These are phyloP conservation scores for Geotrichum australiense DNA, from an alignment of 1,139 yeast species.

Conservation along the genomic window DNA sequence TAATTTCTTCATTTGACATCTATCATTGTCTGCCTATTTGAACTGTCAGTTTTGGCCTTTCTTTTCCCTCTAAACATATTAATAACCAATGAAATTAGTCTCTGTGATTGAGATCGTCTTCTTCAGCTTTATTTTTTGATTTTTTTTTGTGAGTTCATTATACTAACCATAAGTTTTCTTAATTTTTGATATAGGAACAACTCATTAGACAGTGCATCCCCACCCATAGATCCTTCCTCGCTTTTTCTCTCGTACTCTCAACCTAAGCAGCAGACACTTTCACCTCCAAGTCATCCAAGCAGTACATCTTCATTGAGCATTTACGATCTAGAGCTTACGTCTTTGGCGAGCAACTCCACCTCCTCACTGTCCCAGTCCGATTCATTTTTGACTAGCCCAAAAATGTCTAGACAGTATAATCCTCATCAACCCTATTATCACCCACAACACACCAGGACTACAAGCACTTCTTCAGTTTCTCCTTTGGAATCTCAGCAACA, in stretches of 20 bases:
- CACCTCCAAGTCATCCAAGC: conserved; percentile 4
- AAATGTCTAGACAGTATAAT: conserved; percentile 6
- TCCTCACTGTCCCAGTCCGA: not conserved
- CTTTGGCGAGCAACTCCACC: not conserved
- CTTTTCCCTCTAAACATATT: too few relatives aligned
- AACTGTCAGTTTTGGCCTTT: not conserved
- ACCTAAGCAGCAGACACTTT: not conserved
- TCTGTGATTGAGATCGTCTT: too few relatives aligned
- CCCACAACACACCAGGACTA: not conserved
- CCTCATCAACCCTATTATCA: conserved; percentile 6
- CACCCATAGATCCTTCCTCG: conserved; percentile 5
- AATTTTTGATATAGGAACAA: not conserved
- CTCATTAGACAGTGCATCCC: conserved; percentile 1
- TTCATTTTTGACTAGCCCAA: not conserved
- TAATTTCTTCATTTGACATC: not conserved
- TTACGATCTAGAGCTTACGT: conserved; percentile 1
- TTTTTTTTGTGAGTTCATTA: conserved; percentile 1
- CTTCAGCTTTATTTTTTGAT: too few relatives aligned
- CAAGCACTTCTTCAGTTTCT: conserved; percentile 2
- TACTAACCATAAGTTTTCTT: not conserved
- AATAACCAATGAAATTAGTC: too few relatives aligned
- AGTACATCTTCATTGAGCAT: conserved; percentile 4
- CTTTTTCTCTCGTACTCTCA: conserved; percentile 1
- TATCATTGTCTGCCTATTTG: not conserved
- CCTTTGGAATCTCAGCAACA: conserved; percentile 10